Evolutionary conservation across 495 filamentous ascomycete genomes (phyloP), one percentile per base, ranked within the genome.

Genomic region (Penicillium bovifimosum): DNA sequence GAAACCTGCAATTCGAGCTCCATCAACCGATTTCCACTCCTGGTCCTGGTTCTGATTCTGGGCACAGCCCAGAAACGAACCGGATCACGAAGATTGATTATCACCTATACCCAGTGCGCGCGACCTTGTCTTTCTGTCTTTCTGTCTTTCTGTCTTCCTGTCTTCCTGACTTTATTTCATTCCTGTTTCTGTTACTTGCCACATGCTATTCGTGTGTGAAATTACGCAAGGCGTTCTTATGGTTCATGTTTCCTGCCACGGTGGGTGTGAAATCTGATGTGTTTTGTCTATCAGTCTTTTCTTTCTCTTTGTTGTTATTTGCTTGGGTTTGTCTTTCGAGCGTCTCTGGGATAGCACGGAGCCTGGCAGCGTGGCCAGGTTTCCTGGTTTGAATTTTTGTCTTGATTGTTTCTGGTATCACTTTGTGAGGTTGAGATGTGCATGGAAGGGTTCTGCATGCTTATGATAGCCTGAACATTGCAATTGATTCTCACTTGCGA

Each of bases 21-120:
- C 38, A 50, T 50, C 48, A 28, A 50, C 33, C 11, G 18, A 50
- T 33, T 41, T 35, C 47, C 24, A 32, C 17, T 35, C 45, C 24
- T 36, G 24, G 18, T 41, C 38, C 38, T 33, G 47, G 11, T 24
- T 9, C 14, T 4, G 16, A 28, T 1, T 41, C 13, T 17, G 2
- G 2, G n/a, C 2, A 11, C 38, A 40, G 38, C 9, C 28, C 29
- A 26, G 28, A 38, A 27, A 10, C 9, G 24, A 50, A 50, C 47
- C 38, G 47, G 38, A 41, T 50, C 35, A 50, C 47, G 47, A 50
- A 41, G 38, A 50, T 50, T 50, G 48, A 50, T 50, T 50, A 42
- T 50, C 48, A 50, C 47, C 47, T 32, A 50, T 50, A 50, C 48
- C 48, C 48, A 50, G 28, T 27, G 24, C 48, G 48, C 48, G 39